phyloP scores from a whole-genome alignment of 2,329 filamentous ascomycete genomes.

The Aspergillus pseudoterreus region DNA sequence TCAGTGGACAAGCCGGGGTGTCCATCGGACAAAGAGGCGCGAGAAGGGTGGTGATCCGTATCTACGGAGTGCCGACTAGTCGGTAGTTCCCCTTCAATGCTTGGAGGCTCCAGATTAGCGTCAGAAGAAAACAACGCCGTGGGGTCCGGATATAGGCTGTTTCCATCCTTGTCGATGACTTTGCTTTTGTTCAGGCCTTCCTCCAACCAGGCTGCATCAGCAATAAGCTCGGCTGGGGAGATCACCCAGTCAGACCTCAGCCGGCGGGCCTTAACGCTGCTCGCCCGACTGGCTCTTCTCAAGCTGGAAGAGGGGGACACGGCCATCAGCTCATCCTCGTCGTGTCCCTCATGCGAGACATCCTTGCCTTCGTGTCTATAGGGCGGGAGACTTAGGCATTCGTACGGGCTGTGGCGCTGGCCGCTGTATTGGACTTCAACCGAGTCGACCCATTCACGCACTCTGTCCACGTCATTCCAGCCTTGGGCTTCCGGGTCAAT shows the following conservation, averaged over 20 bases:
- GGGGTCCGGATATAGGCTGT: conserved; percentile 56
- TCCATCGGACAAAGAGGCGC: conserved; percentile 38
- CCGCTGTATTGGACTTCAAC: conserved; percentile 52
- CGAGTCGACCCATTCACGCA: conserved; percentile 73
- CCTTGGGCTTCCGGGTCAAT: conserved; percentile 73
- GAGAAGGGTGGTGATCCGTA: conserved; percentile 20
- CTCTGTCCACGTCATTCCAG: conserved; percentile 69
- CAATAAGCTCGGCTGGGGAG: conserved; percentile 78
- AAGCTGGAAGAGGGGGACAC: conserved; percentile 40
- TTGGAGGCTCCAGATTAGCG: conserved; percentile 7
- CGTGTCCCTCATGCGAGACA: conserved; percentile 13
- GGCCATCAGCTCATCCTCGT: conserved; percentile 23
- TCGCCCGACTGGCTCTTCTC: conserved; percentile 39
- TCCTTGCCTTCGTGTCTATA: conserved; percentile 28
- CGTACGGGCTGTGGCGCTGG: conserved; percentile 44
- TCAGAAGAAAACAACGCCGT: conserved; percentile 19
- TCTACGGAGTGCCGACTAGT: conserved; percentile 23
- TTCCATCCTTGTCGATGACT: conserved; percentile 75
- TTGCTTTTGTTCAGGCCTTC: conserved; percentile 73
- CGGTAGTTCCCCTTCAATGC: conserved; percentile 9
- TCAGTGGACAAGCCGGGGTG: conserved; percentile 29
- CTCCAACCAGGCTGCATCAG: conserved; percentile 88
- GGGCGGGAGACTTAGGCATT: conserved; percentile 43
- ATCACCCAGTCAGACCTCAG: conserved; percentile 82
- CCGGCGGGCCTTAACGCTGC: conserved; percentile 59